Evolutionary conservation across 306 rosid species (phyloP), one percentile per base, ranked within the genome.

Genomic region (Quercus variabilis): DNA sequence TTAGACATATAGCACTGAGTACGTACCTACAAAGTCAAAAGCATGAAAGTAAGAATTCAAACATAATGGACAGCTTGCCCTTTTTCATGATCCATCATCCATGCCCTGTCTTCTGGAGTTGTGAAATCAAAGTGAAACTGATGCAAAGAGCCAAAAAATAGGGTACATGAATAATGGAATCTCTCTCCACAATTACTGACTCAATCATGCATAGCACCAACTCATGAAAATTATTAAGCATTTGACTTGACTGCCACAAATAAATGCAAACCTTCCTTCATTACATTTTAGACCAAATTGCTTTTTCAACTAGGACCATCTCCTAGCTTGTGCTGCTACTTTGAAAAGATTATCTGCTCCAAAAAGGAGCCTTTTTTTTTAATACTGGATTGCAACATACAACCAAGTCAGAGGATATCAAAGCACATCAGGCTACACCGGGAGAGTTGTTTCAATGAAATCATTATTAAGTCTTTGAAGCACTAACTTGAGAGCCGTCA

Each of bases 101-200:
- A 3, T 15, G 49, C 46, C 67, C 55, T 31, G 70, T 30, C 4
- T 77, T 21, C 12, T 23, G 14, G 12, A 59, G 31, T 20, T 23
- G 30, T 59, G 30, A 59, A 59, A 59, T 21, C 65, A 59, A 21
- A 26, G 64, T 46, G 41, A 56, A 58, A 81, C 28, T 18, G 20
- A 52, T 7, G 26, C 71, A 21, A 71, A 14, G 64, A 20, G 60
- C 82, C 76, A 71, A 79, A 79, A 30, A 56, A 49, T 38, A 38
- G 46, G 73, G 80, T 46, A 41, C 76, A 33, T 55, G 17, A 18
- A 55, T 49, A 33, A 64, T 43, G 23, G 49, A 25, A 4, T 75
- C 20, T 46, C 58, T 81, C 84, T 51, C 56, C 60, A 20, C 70
- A n/a, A 52, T 38, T 38, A 38, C 63, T 83, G 83, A 79, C 80